Evolutionary conservation across 495 filamentous ascomycete genomes (phyloP).

Genomic region (Penicillium flavigenum): DNA sequence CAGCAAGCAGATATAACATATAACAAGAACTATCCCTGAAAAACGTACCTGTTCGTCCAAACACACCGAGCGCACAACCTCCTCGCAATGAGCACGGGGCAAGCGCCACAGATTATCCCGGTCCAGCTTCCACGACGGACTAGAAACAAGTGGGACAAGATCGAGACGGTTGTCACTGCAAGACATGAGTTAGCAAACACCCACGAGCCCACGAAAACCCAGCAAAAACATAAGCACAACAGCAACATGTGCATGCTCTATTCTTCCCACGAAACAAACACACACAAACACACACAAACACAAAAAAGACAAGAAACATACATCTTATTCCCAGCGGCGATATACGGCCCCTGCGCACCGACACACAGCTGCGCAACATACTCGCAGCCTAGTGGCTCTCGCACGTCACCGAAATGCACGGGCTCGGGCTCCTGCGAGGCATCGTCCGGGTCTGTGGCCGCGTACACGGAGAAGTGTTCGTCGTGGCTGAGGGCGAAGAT

Average conservation of each 20-base stretch:
- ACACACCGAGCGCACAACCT: slow-evolving; percentile 78
- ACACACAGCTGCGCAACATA: slow-evolving; percentile 75
- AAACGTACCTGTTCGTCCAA: slow-evolving; percentile 63
- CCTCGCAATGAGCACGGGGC: slow-evolving; percentile 75
- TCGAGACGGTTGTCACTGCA: slow-evolving; percentile 63
- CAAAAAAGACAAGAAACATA: slow-evolving; percentile 20
- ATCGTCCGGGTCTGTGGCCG: slow-evolving; percentile 59
- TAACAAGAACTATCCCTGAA: not conserved
- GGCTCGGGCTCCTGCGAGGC: slow-evolving; percentile 50
- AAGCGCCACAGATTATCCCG: slow-evolving; percentile 61
- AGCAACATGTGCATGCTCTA: not conserved
- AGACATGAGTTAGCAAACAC: slow-evolving; percentile 9
- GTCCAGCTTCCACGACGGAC: slow-evolving; percentile 60
- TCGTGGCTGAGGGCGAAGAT: slow-evolving; percentile 79
- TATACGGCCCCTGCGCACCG: slow-evolving; percentile 49
- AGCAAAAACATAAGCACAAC: not conserved
- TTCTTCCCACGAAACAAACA: not conserved
- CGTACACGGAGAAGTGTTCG: slow-evolving; percentile 76
- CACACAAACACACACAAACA: slow-evolving; percentile 6
- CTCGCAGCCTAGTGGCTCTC: slow-evolving; percentile 68
- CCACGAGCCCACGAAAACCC: not conserved
- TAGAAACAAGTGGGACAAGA: slow-evolving; percentile 61
- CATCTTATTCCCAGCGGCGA: slow-evolving; percentile 47
- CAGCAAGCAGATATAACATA: slow-evolving; percentile 1
- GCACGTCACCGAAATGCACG: slow-evolving; percentile 71